phyloP scores from a whole-genome alignment of 164 flowering plant genomes.

The Litsea cubeba region DNA sequence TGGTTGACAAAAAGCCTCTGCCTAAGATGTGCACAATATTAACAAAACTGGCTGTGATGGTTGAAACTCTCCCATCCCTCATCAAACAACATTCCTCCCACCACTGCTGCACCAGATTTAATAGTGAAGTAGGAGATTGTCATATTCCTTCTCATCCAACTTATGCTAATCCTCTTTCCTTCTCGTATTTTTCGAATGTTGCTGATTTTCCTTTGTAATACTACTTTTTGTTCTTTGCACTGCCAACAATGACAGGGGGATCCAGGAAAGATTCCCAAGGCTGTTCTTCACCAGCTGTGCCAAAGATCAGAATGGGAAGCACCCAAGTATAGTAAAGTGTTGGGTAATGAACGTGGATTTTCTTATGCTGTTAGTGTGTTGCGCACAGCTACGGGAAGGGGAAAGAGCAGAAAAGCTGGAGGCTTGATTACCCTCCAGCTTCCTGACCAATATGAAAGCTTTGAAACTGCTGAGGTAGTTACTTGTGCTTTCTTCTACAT shows the following conservation, averaged over 20 bases:
- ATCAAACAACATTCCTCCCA: too few relatives aligned
- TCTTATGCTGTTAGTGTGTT: constrained; percentile 65
- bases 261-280: constrained; percentile 71
- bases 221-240: constrained; percentile 1
- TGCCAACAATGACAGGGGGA: constrained; percentile 59
- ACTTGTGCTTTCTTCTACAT: neutral
- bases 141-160: too few relatives aligned
- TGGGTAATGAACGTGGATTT: constrained; percentile 30
- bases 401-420: constrained; percentile 88
- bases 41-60: too few relatives aligned
- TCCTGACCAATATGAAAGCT: constrained; percentile 49
- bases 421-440: constrained; percentile 74
- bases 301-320: constrained; percentile 91
- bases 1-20: too few relatives aligned
- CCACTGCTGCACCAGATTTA: too few relatives aligned
- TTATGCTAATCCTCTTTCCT: neutral
- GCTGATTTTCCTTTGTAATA: neutral
- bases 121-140: too few relatives aligned
- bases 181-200: neutral
- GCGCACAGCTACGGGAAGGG: constrained; percentile 87
- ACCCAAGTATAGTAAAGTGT: constrained; percentile 68
- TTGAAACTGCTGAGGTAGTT: constrained; percentile 68
- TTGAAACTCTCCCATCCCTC: too few relatives aligned
- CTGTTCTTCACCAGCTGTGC: constrained; percentile 85
- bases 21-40: too few relatives aligned